A percentile compares a stretch with the other conserved stretches of the same genome.
Evolutionary conservation across 805 yeast species (phyloP).

Genomic region (Wickerhamiella musiphila): DNA sequence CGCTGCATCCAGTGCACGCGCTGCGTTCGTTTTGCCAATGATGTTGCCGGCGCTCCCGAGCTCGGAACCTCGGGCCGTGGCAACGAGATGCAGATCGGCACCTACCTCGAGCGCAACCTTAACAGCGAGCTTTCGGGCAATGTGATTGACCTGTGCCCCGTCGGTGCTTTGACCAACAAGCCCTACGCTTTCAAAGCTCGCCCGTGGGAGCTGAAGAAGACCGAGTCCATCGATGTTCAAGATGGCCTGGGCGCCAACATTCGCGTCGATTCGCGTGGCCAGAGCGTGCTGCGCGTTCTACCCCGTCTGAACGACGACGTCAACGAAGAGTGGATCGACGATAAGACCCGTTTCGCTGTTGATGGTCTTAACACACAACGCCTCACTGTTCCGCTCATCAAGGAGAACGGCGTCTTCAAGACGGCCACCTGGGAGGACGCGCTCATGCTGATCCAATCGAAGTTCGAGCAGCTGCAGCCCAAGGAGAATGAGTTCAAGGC

Average conservation of each 20-base stretch:
- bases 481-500: conserved; percentile 61
- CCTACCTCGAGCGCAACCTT: conserved; percentile 69
- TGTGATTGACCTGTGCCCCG: conserved; percentile 77
- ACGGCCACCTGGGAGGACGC: conserved; percentile 83
- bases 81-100: conserved; percentile 82
- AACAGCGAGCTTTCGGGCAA: conserved; percentile 77
- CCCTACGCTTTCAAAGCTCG: conserved; percentile 87
- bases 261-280: conserved; percentile 74
- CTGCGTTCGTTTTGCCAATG: conserved; percentile 78
- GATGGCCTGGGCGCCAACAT: conserved; percentile 73
- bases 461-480: conserved; percentile 38
- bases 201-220: conserved; percentile 85
- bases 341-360: conserved; percentile 69
- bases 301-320: conserved; percentile 76
- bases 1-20: conserved; percentile 86
- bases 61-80: conserved; percentile 83
- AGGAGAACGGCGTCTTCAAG: conserved; percentile 49
- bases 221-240: conserved; percentile 69
- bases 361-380: conserved; percentile 80
- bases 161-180: conserved; percentile 77
- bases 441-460: conserved; percentile 46
- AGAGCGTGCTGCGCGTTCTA: conserved; percentile 71
- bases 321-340: conserved; percentile 85
- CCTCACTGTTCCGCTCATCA: conserved; percentile 62
- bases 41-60: conserved; percentile 85